Percentiles rank a stretch among this genome's conserved stretches.
phyloP scores from a whole-genome alignment of 2,329 filamentous ascomycete genomes.

The Pseudogymnoascus sp. region DNA sequence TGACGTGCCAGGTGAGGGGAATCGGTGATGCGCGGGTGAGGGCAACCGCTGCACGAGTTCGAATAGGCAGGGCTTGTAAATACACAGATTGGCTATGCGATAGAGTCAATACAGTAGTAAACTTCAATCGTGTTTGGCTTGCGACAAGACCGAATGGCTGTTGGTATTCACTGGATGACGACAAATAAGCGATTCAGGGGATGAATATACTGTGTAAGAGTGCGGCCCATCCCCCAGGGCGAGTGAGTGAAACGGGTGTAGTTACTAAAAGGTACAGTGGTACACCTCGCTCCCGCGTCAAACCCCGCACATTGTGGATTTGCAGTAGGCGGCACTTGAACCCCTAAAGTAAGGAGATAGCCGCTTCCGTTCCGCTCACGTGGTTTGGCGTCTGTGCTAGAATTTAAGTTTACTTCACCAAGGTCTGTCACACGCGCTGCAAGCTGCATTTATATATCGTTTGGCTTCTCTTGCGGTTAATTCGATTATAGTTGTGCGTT shows the following conservation, averaged over 20 bases:
- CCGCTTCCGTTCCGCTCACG: conserved; percentile 7
- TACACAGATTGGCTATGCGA: neutral
- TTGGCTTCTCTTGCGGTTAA: neutral
- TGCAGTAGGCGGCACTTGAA: neutral
- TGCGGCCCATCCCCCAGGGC: neutral
- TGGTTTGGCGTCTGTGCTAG: neutral
- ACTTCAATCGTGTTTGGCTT: neutral
- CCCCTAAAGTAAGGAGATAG: conserved; percentile 6
- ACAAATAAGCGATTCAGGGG: conserved; percentile 7
- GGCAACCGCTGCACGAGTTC: neutral
- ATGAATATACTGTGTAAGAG: conserved; percentile 1
- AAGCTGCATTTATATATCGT: neutral
- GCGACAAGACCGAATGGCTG: neutral
- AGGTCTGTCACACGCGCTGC: neutral
- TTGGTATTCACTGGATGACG: neutral
- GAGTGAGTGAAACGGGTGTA: neutral
- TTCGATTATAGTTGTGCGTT: neutral
- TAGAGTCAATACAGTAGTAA: neutral
- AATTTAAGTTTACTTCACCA: neutral
- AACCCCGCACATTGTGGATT: conserved; percentile 8
- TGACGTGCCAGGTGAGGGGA: neutral
- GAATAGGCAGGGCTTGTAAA: neutral
- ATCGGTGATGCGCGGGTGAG: neutral
- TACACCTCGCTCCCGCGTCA: conserved; percentile 3
- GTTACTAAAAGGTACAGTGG: neutral